A percentile compares a stretch with the other conserved stretches of the same genome.
Conservation (phyloP, 768 basidiomycete species). For the Neoboletus subvelutipes region DNA sequence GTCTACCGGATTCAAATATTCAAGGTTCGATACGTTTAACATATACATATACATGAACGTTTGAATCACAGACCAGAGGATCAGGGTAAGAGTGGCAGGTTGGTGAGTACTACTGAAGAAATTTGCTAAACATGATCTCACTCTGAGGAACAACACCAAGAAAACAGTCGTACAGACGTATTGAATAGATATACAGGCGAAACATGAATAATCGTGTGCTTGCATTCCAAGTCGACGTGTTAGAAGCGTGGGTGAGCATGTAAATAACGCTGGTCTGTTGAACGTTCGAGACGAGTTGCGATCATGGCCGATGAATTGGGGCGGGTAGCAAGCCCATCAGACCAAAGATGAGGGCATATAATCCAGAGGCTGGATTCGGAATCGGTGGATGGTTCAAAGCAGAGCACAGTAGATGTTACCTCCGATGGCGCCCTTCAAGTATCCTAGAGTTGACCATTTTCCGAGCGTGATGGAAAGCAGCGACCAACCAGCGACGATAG, state of each 20-base stretch:
- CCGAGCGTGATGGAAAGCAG: slow-evolving; percentile 60
- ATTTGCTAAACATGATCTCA: not conserved
- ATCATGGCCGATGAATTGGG: slow-evolving; percentile 48
- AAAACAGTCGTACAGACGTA: slow-evolving; percentile 13
- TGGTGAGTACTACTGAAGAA: not conserved
- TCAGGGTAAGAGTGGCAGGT: not conserved
- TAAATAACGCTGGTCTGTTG: not conserved
- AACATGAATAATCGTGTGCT: slow-evolving; percentile 6
- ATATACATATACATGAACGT: too few relatives aligned
- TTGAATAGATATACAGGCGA: slow-evolving; percentile 17
- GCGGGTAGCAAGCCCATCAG: slow-evolving; percentile 70
- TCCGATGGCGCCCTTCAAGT: slow-evolving; percentile 59
- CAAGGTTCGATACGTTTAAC: not conserved
- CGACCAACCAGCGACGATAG: slow-evolving; percentile 71
- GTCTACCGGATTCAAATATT: not conserved
- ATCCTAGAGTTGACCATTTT: slow-evolving; percentile 67
- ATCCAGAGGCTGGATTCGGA: slow-evolving; percentile 53
- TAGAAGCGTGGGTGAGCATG: not conserved
- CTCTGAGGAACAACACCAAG: not conserved
- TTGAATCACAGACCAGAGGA: not conserved
- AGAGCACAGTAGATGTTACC: slow-evolving; percentile 37
- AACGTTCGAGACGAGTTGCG: slow-evolving; percentile 34
- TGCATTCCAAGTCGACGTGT: slow-evolving; percentile 9
- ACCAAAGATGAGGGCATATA: slow-evolving; percentile 73
- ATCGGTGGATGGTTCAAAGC: not conserved